These are phyloP conservation scores for Rhizopogon vinicolor DNA, from an alignment of 768 basidiomycete species.

Conservation along the genomic window DNA sequence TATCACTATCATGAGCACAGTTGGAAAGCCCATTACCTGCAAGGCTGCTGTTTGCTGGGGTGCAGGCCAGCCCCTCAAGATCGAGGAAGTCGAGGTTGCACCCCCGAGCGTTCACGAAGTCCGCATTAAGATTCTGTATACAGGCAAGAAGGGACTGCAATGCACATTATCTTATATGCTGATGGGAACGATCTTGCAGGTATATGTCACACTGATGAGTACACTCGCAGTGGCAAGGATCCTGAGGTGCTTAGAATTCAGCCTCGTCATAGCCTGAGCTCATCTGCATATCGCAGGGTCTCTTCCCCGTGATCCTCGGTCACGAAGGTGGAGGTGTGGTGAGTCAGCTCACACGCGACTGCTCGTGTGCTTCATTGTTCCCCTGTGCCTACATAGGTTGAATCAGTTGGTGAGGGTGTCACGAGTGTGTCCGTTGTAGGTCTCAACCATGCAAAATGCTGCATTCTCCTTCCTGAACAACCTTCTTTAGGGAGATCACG, in stretches of 20 bases:
- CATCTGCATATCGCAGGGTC: conserved; percentile 44
- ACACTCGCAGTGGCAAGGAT: conserved; percentile 94
- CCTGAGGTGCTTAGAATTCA: conserved; percentile 60
- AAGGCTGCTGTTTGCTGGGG: conserved; percentile 97
- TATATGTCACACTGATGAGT: conserved; percentile 98
- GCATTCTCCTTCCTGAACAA: not conserved
- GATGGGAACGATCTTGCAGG: conserved; percentile 35
- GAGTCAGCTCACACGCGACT: conserved; percentile 23
- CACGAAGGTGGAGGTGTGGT: conserved; percentile 94
- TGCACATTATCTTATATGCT: conserved; percentile 5
- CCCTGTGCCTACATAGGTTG: conserved; percentile 53
- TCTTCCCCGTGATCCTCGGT: conserved; percentile 91
- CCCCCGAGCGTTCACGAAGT: conserved; percentile 91
- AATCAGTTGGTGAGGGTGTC: conserved; percentile 97
- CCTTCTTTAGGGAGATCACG: conserved; percentile 76
- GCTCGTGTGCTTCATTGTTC: not conserved
- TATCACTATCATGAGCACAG: conserved; percentile 56
- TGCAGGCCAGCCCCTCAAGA: conserved; percentile 76
- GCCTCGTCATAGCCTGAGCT: not conserved
- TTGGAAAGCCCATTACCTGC: conserved; percentile 75
- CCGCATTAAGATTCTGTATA: conserved; percentile 87
- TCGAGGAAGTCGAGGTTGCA: conserved; percentile 92
- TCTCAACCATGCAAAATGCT: conserved; percentile 1
- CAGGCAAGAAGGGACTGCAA: conserved; percentile 43
- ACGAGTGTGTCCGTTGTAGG: conserved; percentile 60